Evolutionary conservation across 768 basidiomycete species (phyloP).

Genomic region (Pleurotus platypus): DNA sequence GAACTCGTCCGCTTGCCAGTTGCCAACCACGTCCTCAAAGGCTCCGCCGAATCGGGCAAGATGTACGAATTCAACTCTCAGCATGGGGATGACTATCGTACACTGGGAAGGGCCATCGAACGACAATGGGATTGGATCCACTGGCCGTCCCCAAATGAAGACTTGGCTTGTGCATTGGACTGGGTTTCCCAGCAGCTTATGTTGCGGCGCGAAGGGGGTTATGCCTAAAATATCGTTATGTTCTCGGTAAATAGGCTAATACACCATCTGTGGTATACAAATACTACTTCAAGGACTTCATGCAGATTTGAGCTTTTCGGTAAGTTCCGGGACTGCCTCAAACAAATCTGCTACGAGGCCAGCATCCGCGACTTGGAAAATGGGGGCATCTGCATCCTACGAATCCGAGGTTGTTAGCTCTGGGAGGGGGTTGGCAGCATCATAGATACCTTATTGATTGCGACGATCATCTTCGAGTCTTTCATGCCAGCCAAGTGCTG

Average conservation of each 20-base stretch:
- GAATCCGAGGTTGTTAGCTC: slow-evolving; percentile 9
- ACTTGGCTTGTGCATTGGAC: slow-evolving; percentile 18
- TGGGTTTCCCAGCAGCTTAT: background rate
- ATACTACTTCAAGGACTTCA: slow-evolving; percentile 2
- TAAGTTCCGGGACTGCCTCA: slow-evolving; percentile 86
- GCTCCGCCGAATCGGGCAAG: slow-evolving; percentile 29
- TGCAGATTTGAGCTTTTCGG: slow-evolving; percentile 73
- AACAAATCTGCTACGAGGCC: slow-evolving; percentile 94
- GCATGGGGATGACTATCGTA: slow-evolving; percentile 30
- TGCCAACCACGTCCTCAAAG: slow-evolving; percentile 28
- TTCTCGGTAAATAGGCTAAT: background rate
- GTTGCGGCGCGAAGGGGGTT: background rate
- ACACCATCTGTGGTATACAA: background rate
- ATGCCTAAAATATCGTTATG: background rate
- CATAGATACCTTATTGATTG: slow-evolving; percentile 82
- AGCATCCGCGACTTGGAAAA: slow-evolving; percentile 97
- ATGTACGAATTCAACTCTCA: slow-evolving; percentile 36
- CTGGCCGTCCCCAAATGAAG: slow-evolving; percentile 28
- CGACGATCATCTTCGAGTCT: slow-evolving; percentile 96
- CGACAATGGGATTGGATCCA: slow-evolving; percentile 41
- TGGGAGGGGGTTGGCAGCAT: background rate
- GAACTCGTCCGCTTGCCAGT: slow-evolving; percentile 29
- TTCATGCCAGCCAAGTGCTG: slow-evolving; percentile 99
- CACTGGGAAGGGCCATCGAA: slow-evolving; percentile 35
- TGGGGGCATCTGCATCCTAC: slow-evolving; percentile 95